These are phyloP conservation scores for barrel medic (Medicago truncatula) DNA, from an alignment of 306 rosid species.

Conservation along the genomic window DNA sequence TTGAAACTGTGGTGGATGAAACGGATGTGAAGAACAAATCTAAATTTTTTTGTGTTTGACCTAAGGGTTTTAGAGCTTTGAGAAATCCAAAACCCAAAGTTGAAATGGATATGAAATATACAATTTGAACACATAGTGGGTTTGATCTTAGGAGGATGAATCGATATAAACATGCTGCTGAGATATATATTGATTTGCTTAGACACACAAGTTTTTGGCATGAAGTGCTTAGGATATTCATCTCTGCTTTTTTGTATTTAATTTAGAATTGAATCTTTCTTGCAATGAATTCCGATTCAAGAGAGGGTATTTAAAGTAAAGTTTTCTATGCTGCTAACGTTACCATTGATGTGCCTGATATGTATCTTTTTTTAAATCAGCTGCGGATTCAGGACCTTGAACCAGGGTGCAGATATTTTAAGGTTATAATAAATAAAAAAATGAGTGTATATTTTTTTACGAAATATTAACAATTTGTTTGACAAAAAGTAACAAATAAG, in stretches of 20 bases:
- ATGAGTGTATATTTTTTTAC: no score
- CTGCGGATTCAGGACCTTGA: no score
- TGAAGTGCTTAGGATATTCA: constrained; percentile 16
- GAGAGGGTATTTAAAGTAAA: not conserved
- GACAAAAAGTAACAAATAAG: no score
- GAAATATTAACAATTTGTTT: no score
- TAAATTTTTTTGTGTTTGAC: constrained; percentile 17
- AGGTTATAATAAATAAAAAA: no score
- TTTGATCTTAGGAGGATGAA: constrained; percentile 36
- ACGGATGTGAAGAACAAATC: constrained; percentile 71
- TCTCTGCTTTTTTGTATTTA: not conserved
- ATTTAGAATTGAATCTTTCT: not conserved
- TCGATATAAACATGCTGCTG: constrained; percentile 22
- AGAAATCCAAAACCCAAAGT: constrained; percentile 52
- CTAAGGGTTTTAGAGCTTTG: constrained; percentile 36
- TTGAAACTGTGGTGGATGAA: constrained; percentile 67
- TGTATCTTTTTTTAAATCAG: no score
- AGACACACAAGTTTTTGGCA: constrained; percentile 7
- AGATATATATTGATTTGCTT: constrained; percentile 27
- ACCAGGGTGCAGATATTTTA: no score
- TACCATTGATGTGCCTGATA: not conserved
- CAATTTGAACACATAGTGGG: constrained; percentile 51
- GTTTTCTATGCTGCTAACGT: not conserved
- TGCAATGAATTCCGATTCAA: not conserved
- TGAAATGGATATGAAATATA: constrained; percentile 54